phyloP scores from a whole-genome alignment of 768 basidiomycete genomes.

The Boletus patriciae region DNA sequence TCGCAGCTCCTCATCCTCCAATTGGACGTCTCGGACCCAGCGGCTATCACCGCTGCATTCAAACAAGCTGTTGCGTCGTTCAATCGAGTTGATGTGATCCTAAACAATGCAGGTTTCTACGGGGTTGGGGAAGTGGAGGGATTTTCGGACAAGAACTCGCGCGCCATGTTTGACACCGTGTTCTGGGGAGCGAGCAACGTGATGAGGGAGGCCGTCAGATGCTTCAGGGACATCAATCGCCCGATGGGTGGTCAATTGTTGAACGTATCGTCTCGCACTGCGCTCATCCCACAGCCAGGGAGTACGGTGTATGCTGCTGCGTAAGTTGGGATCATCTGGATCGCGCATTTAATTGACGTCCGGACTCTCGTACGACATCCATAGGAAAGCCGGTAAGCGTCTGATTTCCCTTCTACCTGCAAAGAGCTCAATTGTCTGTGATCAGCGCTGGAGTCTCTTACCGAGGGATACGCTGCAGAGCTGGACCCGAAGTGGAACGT shows the following conservation, averaged over 20 bases:
- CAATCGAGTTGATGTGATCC: constrained; percentile 44
- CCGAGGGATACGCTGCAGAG: constrained; percentile 32
- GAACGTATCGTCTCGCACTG: constrained; percentile 36
- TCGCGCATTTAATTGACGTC: neutral
- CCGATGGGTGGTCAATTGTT: constrained; percentile 36
- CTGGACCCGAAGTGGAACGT: constrained; percentile 39
- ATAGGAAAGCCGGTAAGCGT: constrained; percentile 23
- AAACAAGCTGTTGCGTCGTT: constrained; percentile 34
- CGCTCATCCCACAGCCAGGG: constrained; percentile 20
- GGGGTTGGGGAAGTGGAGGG: constrained; percentile 63
- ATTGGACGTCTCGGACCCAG: constrained; percentile 40
- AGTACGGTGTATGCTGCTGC: constrained; percentile 26
- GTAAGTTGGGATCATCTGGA: constrained; percentile 18
- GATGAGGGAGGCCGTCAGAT: constrained; percentile 33
- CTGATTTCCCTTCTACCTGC: neutral
- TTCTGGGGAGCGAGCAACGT: constrained; percentile 36
- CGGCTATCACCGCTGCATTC: constrained; percentile 40
- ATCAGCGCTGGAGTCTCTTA: constrained; percentile 35
- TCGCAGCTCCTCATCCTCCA: constrained; percentile 40
- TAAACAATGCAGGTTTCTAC: constrained; percentile 43
- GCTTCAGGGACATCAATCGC: constrained; percentile 39
- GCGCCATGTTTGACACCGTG: constrained; percentile 49
- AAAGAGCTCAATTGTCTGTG: neutral
- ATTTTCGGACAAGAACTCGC: constrained; percentile 80
- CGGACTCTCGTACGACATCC: neutral